Evolutionary conservation across 2,329 filamentous ascomycete species (phyloP).

Genomic region (Colletotrichum euphorbiae): DNA sequence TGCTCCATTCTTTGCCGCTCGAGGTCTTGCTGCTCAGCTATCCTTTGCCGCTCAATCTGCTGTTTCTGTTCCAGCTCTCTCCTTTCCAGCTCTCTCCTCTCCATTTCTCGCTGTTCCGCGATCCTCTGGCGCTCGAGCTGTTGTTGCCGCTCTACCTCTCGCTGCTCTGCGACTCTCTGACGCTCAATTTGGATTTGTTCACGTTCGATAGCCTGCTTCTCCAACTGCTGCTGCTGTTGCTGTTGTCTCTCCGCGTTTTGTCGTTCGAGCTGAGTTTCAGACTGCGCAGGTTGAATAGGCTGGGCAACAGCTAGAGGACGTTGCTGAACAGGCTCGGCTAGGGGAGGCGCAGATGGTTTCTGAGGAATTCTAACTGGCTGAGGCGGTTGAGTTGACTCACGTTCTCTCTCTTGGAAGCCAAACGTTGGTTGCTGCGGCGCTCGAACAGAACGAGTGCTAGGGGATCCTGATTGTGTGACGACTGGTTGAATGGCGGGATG

Average conservation of each 20-base stretch:
- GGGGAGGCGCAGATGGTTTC: conserved; percentile 50
- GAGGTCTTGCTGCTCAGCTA: conserved; percentile 42
- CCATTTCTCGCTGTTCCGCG: conserved; percentile 45
- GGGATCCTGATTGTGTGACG: conserved; percentile 59
- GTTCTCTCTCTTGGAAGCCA: conserved; percentile 59
- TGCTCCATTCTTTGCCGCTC: too few relatives aligned
- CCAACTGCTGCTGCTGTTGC: conserved; percentile 42
- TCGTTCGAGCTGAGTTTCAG: conserved; percentile 44
- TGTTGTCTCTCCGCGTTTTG: conserved; percentile 45
- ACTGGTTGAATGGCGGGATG: conserved; percentile 53
- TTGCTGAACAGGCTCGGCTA: conserved; percentile 50
- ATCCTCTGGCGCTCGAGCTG: conserved; percentile 42
- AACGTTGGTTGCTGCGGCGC: conserved; percentile 55
- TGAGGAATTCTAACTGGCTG: conserved; percentile 55
- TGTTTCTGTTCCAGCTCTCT: conserved; percentile 41
- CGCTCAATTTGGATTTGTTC: conserved; percentile 36
- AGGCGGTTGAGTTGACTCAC: conserved; percentile 48
- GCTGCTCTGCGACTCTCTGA: conserved; percentile 41
- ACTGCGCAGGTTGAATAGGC: conserved; percentile 48
- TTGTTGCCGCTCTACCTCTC: conserved; percentile 47
- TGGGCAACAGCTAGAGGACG: conserved; percentile 51
- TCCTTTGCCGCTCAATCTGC: conserved; percentile 25
- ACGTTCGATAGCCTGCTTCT: not conserved
- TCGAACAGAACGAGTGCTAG: conserved; percentile 55
- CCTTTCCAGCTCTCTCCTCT: conserved; percentile 39